phyloP scores from a whole-genome alignment of 805 yeast species.

The Candida ulmi region DNA sequence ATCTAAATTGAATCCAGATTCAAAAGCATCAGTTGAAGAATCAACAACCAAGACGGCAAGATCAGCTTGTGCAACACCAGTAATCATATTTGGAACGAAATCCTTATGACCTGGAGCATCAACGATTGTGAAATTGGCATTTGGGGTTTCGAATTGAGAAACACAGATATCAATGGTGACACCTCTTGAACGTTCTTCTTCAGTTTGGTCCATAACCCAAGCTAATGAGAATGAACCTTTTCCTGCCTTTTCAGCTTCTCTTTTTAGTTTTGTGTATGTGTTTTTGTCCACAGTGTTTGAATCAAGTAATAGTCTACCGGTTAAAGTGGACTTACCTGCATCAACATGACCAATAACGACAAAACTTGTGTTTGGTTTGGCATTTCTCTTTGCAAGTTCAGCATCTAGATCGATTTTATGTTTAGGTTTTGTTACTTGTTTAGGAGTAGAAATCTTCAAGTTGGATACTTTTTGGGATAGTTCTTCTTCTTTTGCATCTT shows the following conservation, averaged over 20 bases:
- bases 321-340: conserved; percentile 96
- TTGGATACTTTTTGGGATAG: conserved; percentile 16
- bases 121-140: conserved; percentile 83
- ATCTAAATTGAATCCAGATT: conserved; percentile 91
- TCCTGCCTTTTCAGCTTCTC: conserved; percentile 96
- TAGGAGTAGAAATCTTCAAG: conserved; percentile 13
- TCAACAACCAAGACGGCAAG: conserved; percentile 88
- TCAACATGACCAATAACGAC: conserved; percentile 99
- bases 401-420: conserved; percentile 23
- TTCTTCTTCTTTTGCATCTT: conserved; percentile 21
- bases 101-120: conserved; percentile 97
- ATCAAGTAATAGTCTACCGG: conserved; percentile 97
- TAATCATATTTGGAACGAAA: conserved; percentile 94
- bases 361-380: conserved; percentile 93
- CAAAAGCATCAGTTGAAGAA: conserved; percentile 92
- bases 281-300: conserved; percentile 96
- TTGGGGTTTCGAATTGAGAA: conserved; percentile 90
- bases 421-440: conserved; percentile 17
- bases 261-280: conserved; percentile 94
- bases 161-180: conserved; percentile 92
- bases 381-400: conserved; percentile 58
- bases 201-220: conserved; percentile 92
- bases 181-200: conserved; percentile 97
- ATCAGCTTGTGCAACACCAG: conserved; percentile 94
- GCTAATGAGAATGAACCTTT: conserved; percentile 98